These are phyloP conservation scores for Sporodiniella umbellata DNA, from an alignment of 371 early-diverging fungal genomes.

Conservation along the genomic window DNA sequence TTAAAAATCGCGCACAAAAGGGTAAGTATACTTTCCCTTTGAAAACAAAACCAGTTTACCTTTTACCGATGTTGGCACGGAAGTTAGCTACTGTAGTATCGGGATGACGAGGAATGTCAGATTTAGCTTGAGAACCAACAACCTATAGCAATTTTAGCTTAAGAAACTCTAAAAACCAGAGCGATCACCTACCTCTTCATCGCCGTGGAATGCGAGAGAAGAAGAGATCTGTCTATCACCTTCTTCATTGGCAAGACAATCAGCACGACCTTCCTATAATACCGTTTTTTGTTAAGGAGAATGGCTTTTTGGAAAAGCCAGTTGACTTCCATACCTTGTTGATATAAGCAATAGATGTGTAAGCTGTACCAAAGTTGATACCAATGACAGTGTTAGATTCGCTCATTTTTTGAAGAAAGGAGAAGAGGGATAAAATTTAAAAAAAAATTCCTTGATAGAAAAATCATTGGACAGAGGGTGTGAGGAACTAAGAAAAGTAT, in stretches of 20 bases:
- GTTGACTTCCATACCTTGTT: conserved; percentile 61
- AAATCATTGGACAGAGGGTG: background rate
- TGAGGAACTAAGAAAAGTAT: too few relatives aligned
- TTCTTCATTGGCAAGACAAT: conserved; percentile 96
- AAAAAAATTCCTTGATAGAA: conserved; percentile 7
- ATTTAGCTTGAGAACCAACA: conserved; percentile 90
- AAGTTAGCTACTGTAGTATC: conserved; percentile 87
- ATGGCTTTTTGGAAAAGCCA: conserved; percentile 51
- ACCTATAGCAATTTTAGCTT: too few relatives aligned
- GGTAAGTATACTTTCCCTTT: too few relatives aligned
- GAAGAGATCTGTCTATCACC: conserved; percentile 95
- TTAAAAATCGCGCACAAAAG: too few relatives aligned
- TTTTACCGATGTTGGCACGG: conserved; percentile 80
- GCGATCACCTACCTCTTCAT: conserved; percentile 65
- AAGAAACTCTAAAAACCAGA: too few relatives aligned
- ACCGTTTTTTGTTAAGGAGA: too few relatives aligned
- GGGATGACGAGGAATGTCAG: conserved; percentile 86
- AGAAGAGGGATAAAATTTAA: conserved; percentile 3
- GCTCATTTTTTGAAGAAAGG: conserved; percentile 21
- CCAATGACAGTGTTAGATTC: conserved; percentile 64
- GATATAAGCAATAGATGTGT: conserved; percentile 86
- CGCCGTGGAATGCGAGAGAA: conserved; percentile 88
- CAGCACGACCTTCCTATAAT: conserved; percentile 77
- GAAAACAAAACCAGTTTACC: too few relatives aligned
- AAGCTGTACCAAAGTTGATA: conserved; percentile 87